Base-by-base conservation (phyloP, 2,329 filamentous ascomycete genomes). In the Colletotrichum cuscutae region DNA sequence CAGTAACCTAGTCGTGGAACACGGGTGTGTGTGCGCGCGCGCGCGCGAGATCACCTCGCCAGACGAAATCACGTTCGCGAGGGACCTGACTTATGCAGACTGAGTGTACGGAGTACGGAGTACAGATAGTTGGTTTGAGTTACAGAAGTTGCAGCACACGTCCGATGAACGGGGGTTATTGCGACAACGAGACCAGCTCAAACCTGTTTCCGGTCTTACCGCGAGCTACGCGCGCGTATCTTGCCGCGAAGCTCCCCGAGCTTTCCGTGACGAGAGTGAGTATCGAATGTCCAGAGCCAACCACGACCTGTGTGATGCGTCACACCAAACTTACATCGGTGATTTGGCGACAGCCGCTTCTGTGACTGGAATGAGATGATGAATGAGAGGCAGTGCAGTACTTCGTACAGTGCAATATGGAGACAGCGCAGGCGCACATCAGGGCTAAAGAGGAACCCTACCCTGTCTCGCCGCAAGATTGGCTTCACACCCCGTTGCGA, bases 171-270 rank as follows among this genome's bases (percentile, higher is more conserved):
- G 56, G 68, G 68, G 61, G 56, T 24, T 28, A 22, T 37, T 37
- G 62, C 61, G 68, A 71, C 54, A 57, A 11, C 22, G 32, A 60
- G 11, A 32, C 26, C 26, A 35, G 15, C 28, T 30, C 28, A 59
- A 46, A 59, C 28, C 58, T n/a, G 58, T 26, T 35, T 60, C 35
- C 13, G 62, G 68, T 54, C 62, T 71, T 65, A 60, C 64, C 69
- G 28, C 65, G 58, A 53, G 52, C 69, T 67, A 30, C 32, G 49
- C 46, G 63, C 63, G 32, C 57, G 35, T 57, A 11, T 49, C 42
- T 37, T 35, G 28, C 49, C 56, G 68, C 49, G 68, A n/a, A 67
- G 49, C 69, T 63, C 69, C 64, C 69, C 58, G 58, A 68, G 32
- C 57, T 24, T 49, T 62, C 65, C 57, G 64, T 57, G 56, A 62